Percentiles rank a stretch among this genome's conserved stretches.
Conservation (phyloP, 345 rosid species). For the Salix brachista region DNA sequence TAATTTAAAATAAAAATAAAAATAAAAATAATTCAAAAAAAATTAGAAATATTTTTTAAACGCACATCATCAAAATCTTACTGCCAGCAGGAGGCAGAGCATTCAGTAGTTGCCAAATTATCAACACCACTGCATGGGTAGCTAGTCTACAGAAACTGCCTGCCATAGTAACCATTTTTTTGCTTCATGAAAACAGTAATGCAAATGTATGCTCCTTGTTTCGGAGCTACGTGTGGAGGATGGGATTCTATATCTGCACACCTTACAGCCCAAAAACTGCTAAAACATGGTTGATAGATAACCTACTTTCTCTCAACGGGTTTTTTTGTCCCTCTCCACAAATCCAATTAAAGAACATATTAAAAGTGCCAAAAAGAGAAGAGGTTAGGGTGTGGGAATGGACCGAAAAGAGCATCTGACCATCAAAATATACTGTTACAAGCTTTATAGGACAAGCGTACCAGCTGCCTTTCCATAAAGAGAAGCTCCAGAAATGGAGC, state of each 20-base stretch:
- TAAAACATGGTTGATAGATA: not conserved
- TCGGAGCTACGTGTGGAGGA: not conserved
- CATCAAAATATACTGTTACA: not conserved
- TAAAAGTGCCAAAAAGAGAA: not conserved
- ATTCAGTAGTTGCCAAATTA: not conserved
- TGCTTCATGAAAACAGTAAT: not conserved
- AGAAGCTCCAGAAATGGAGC: slow-evolving; percentile 5
- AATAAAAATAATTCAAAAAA: too few relatives aligned
- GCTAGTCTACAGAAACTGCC: not conserved
- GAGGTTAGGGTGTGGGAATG: not conserved
- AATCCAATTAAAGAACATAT: slow-evolving; percentile 1
- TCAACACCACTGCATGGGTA: not conserved
- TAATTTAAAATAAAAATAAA: too few relatives aligned
- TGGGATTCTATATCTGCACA: not conserved
- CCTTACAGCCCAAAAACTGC: not conserved
- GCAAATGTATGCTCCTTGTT: not conserved
- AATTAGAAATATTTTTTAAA: too few relatives aligned
- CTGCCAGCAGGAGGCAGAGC: too few relatives aligned
- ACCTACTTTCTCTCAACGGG: not conserved
- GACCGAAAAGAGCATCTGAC: not conserved
- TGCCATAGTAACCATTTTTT: not conserved
- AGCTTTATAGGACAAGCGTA: slow-evolving; percentile 2
- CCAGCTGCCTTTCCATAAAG: slow-evolving; percentile 7
- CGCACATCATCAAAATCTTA: not conserved
- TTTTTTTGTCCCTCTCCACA: not conserved